phyloP scores from a whole-genome alignment of 2,329 filamentous ascomycete genomes.

The Alternaria gansuensis region DNA sequence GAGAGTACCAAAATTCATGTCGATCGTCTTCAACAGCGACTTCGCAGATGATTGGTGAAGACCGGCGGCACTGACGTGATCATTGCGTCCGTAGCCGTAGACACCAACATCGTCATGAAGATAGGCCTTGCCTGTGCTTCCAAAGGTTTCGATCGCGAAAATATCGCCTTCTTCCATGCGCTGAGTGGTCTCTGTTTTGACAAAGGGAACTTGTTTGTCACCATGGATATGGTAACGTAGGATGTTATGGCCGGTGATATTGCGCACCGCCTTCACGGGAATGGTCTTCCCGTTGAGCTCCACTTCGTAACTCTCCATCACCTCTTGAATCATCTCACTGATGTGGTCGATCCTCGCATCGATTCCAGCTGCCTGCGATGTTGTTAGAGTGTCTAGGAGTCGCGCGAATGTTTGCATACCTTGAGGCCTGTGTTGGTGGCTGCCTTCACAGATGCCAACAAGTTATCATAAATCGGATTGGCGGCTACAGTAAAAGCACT shows the following conservation, averaged over 20 bases:
- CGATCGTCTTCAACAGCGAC: conserved; percentile 83
- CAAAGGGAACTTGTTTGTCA: conserved; percentile 89
- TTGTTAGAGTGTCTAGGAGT: too few relatives aligned
- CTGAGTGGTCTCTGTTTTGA: conserved; percentile 82
- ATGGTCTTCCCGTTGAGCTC: conserved; percentile 78
- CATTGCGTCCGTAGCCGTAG: conserved; percentile 72
- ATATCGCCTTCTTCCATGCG: conserved; percentile 98
- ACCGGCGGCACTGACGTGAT: conserved; percentile 74
- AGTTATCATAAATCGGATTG: conserved; percentile 72
- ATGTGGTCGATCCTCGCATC: conserved; percentile 88
- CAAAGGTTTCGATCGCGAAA: conserved; percentile 96
- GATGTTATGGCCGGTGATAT: conserved; percentile 92
- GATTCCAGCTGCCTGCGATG: conserved; percentile 75
- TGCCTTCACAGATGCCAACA: conserved; percentile 71
- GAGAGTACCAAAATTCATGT: conserved; percentile 92
- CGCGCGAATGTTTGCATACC: conserved; percentile 22
- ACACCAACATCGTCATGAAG: conserved; percentile 77
- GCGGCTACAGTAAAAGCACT: conserved; percentile 75
- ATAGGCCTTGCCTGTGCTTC: conserved; percentile 86
- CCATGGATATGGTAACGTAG: conserved; percentile 90
- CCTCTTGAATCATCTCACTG: conserved; percentile 83
- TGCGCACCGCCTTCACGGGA: conserved; percentile 83
- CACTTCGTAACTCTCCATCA: conserved; percentile 91
- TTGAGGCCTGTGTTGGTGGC: conserved; percentile 78
- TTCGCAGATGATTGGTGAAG: conserved; percentile 82